Evolutionary conservation across 495 filamentous ascomycete genomes (phyloP).

Genomic region (Thermochaetoides thermophila): DNA sequence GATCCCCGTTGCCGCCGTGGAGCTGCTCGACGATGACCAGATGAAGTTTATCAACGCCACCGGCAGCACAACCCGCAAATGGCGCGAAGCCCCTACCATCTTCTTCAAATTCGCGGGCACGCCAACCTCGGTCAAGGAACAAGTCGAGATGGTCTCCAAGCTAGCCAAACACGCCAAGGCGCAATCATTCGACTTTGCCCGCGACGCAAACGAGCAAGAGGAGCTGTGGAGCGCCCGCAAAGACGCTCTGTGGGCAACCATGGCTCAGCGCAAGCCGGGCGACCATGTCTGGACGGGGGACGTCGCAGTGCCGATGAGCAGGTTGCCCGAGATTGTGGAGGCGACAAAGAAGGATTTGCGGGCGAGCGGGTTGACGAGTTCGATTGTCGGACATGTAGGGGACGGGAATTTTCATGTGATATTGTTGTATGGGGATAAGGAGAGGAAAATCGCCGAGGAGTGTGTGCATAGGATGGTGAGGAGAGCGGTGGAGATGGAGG

Average conservation of each 20-base stretch:
- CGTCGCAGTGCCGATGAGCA: conserved; percentile 65
- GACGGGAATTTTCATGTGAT: conserved; percentile 81
- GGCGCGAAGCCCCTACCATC: conserved; percentile 70
- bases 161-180: conserved; percentile 49
- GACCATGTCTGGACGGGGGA: conserved; percentile 75
- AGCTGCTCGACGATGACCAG: conserved; percentile 86
- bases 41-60: conserved; percentile 83
- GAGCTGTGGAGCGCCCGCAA: conserved; percentile 84
- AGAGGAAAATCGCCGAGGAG: conserved; percentile 49
- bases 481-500: conserved; percentile 67
- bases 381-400: conserved; percentile 71
- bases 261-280: conserved; percentile 40
- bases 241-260: conserved; percentile 65
- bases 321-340: conserved; percentile 61
- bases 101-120: conserved; percentile 95
- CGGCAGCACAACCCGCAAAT: conserved; percentile 53
- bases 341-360: conserved; percentile 59
- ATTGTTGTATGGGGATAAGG: conserved; percentile 51
- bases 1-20: conserved; percentile 74
- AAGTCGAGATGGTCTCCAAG: conserved; percentile 54
- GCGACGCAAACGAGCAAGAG: conserved; percentile 46
- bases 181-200: conserved; percentile 67
- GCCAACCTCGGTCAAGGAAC: conserved; percentile 60
- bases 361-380: conserved; percentile 48
- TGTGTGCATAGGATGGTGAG: conserved; percentile 75